Conservation (phyloP, 139 green algal species). For the Closterium sp. region DNA sequence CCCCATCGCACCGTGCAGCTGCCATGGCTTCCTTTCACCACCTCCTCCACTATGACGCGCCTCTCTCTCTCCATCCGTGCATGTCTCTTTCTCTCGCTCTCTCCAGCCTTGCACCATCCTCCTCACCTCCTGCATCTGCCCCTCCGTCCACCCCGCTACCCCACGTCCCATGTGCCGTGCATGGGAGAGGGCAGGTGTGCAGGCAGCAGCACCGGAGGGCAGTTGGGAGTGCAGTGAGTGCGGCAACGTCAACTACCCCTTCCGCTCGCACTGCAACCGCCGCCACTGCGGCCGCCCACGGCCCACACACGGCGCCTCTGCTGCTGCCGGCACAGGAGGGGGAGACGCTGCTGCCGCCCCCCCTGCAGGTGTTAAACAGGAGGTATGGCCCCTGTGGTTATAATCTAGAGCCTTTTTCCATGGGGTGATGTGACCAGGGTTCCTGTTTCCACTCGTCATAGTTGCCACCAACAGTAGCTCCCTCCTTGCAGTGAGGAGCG, state of each 20-base stretch:
- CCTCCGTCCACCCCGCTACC: too few relatives aligned
- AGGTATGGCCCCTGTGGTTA: not conserved
- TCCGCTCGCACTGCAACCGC: conserved; percentile 51
- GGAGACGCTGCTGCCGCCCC: not conserved
- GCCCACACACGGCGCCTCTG: not conserved
- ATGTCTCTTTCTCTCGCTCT: too few relatives aligned
- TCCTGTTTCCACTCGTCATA: too few relatives aligned
- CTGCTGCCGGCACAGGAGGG: not conserved
- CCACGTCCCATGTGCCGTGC: too few relatives aligned
- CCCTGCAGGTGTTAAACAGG: not conserved
- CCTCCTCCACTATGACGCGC: too few relatives aligned
- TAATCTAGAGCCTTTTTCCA: not conserved
- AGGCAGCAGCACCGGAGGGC: conserved; percentile 20
- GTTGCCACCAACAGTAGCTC: too few relatives aligned
- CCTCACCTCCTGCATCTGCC: too few relatives aligned
- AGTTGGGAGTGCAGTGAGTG: conserved; percentile 43
- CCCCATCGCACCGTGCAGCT: not conserved
- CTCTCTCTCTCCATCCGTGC: too few relatives aligned
- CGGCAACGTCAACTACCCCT: conserved; percentile 53
- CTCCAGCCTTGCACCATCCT: too few relatives aligned
- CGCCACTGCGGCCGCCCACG: conserved; percentile 38
- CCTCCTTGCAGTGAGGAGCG: too few relatives aligned
- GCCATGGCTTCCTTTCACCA: too few relatives aligned
- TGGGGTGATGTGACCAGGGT: too few relatives aligned
- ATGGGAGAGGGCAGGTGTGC: not conserved